Conservation (phyloP, 441 rosid genomes). For the Brassica hybrid region DNA sequence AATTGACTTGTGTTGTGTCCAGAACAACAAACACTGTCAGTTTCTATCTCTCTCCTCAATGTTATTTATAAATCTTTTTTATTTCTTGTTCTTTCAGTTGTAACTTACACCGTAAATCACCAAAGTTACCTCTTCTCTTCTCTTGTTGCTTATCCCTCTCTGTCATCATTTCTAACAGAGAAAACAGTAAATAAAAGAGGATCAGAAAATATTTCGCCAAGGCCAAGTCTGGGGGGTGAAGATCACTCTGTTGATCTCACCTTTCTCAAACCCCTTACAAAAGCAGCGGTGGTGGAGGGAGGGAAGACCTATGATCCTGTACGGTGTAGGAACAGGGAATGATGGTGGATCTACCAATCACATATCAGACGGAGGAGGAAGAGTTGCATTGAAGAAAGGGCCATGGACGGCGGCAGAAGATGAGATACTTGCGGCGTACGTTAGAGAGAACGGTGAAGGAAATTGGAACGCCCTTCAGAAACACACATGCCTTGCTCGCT, state of each 20-base stretch:
- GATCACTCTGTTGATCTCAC: neutral
- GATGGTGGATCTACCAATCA: neutral
- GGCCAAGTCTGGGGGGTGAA: neutral
- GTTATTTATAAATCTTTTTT: neutral
- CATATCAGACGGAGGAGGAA: neutral
- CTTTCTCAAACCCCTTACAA: neutral
- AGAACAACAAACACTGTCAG: neutral
- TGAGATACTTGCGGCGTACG: neutral
- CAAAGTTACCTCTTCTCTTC: neutral
- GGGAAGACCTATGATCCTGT: neutral
- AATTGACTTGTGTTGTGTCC: neutral
- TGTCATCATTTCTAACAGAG: neutral
- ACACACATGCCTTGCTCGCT: neutral
- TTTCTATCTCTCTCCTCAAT: neutral
- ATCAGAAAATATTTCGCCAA: neutral
- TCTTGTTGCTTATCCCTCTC: neutral
- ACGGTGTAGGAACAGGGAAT: neutral
- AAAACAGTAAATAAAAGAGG: neutral
- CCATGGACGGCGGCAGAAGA: neutral
- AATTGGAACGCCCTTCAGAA: neutral
- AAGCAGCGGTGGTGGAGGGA: neutral
- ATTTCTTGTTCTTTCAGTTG: neutral
- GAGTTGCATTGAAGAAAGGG: neutral
- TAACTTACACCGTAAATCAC: neutral
- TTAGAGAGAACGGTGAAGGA: neutral